A percentile compares a stretch with the other conserved stretches of the same genome.
phyloP scores from a whole-genome alignment of 2,329 filamentous ascomycete genomes.

The Elsinoe australis region DNA sequence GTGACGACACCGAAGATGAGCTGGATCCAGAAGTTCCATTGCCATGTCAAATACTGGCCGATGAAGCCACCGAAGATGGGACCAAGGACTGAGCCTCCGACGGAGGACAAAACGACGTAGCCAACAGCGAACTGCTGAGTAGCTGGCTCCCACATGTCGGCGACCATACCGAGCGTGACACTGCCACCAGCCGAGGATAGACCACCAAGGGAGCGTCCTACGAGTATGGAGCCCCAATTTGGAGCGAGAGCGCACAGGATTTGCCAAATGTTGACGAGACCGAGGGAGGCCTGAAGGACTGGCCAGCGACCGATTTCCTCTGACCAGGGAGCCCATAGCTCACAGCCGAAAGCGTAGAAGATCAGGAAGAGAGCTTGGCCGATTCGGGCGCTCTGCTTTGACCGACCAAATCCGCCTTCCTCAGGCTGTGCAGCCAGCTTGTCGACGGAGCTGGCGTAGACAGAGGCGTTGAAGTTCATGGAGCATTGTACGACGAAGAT shows the following conservation, averaged over 20 bases:
- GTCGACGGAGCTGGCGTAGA: slow-evolving; percentile 51
- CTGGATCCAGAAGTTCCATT: slow-evolving; percentile 76
- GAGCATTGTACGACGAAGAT: slow-evolving; percentile 47
- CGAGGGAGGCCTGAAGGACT: slow-evolving; percentile 41
- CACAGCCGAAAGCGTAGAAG: slow-evolving; percentile 40
- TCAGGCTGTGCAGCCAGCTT: slow-evolving; percentile 20
- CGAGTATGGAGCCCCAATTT: slow-evolving; percentile 35
- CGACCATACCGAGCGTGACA: slow-evolving; percentile 55
- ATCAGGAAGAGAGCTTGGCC: slow-evolving; percentile 41
- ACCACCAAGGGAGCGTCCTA: slow-evolving; percentile 42
- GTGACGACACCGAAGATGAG: slow-evolving; percentile 66
- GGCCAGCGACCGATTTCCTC: slow-evolving; percentile 43
- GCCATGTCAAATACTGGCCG: slow-evolving; percentile 52
- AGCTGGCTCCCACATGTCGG: slow-evolving; percentile 52
- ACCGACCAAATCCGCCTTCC: slow-evolving; percentile 34
- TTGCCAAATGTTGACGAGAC: slow-evolving; percentile 44
- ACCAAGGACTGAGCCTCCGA: slow-evolving; percentile 28
- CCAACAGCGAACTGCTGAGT: slow-evolving; percentile 52
- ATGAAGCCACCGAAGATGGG: slow-evolving; percentile 30
- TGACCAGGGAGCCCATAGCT: slow-evolving; percentile 46
- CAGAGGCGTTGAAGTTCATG: slow-evolving; percentile 50
- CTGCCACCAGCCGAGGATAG: slow-evolving; percentile 53
- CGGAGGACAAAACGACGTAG: slow-evolving; percentile 43
- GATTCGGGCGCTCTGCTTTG: slow-evolving; percentile 35
- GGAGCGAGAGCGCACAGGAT: slow-evolving; percentile 36